Conservation (phyloP, 2,329 filamentous ascomycete species). For the Exophiala oligosperma region DNA sequence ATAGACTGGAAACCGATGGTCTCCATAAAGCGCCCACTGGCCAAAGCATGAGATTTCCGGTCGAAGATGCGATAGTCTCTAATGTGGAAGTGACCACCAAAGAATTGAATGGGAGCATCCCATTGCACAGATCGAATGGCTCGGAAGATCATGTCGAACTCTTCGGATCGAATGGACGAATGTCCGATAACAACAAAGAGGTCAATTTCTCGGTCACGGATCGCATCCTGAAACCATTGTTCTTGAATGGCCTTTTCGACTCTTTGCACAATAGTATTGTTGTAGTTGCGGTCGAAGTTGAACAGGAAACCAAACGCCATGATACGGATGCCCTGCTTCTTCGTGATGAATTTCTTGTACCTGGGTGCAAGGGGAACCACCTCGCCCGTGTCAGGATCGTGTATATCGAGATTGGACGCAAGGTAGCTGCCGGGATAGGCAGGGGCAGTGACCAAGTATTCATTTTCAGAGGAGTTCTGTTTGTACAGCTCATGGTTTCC, state of each 20-base stretch:
- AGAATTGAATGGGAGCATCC: slow-evolving; percentile 85
- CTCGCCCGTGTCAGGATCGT: slow-evolving; percentile 69
- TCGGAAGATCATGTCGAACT: slow-evolving; percentile 75
- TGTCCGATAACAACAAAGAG: slow-evolving; percentile 86
- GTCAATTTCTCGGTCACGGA: slow-evolving; percentile 76
- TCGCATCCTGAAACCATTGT: slow-evolving; percentile 83
- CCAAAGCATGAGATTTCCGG: slow-evolving; percentile 72
- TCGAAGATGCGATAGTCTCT: slow-evolving; percentile 82
- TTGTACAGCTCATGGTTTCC: slow-evolving; percentile 97
- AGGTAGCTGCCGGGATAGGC: slow-evolving; percentile 80
- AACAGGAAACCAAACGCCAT: slow-evolving; percentile 94
- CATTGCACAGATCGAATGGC: slow-evolving; percentile 75
- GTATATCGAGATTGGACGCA: slow-evolving; percentile 89
- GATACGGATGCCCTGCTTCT: slow-evolving; percentile 80
- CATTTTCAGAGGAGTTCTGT: slow-evolving; percentile 71
- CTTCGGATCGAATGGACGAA: slow-evolving; percentile 75
- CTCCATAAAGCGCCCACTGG: slow-evolving; percentile 90
- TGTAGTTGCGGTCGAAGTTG: slow-evolving; percentile 85
- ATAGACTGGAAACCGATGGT: slow-evolving; percentile 93
- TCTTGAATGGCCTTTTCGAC: slow-evolving; percentile 80
- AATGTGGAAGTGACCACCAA: slow-evolving; percentile 88
- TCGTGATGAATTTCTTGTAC: slow-evolving; percentile 87
- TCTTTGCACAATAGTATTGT: slow-evolving; percentile 81
- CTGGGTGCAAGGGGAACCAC: slow-evolving; percentile 75
- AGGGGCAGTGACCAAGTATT: slow-evolving; percentile 77